Percentiles rank a stretch among this genome's conserved stretches.
phyloP scores from a whole-genome alignment of 176 grass and related monocot genomes.

The Juncus effusus region DNA sequence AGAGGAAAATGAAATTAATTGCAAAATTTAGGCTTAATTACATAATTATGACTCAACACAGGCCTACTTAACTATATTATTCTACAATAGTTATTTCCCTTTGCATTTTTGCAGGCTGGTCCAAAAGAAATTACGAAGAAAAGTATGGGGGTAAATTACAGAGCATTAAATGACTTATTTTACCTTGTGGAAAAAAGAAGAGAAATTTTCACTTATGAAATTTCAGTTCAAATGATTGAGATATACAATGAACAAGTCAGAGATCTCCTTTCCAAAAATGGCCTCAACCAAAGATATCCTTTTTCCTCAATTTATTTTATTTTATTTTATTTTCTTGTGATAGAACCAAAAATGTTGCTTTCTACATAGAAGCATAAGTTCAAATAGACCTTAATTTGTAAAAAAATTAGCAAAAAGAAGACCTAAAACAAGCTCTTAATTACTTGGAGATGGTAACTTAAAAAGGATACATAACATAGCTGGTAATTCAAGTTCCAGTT shows the following conservation, averaged over 20 bases:
- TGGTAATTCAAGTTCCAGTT: too few relatives aligned
- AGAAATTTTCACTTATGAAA: slow-evolving; percentile 73
- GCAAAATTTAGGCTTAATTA: too few relatives aligned
- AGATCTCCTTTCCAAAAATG: slow-evolving; percentile 83
- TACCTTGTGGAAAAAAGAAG: slow-evolving; percentile 53
- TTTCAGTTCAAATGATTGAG: slow-evolving; percentile 95
- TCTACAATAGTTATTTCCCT: neutral
- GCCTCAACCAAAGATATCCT: slow-evolving; percentile 90
- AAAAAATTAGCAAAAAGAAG: too few relatives aligned
- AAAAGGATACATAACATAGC: too few relatives aligned
- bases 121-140: slow-evolving; percentile 73
- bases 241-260: slow-evolving; percentile 98
- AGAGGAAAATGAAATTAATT: too few relatives aligned
- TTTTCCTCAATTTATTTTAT: slow-evolving; percentile 26
- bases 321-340: slow-evolving; percentile 5
- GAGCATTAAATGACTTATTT: slow-evolving; percentile 91
- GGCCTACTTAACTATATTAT: too few relatives aligned
- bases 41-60: too few relatives aligned
- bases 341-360: too few relatives aligned
- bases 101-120: slow-evolving; percentile 56
- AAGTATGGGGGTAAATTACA: slow-evolving; percentile 85
- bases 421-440: too few relatives aligned
- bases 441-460: too few relatives aligned
- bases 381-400: too few relatives aligned
- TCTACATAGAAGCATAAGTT: too few relatives aligned